Conservation (phyloP, 1,284 basidiomycete species). For the Marasmius oreades region DNA sequence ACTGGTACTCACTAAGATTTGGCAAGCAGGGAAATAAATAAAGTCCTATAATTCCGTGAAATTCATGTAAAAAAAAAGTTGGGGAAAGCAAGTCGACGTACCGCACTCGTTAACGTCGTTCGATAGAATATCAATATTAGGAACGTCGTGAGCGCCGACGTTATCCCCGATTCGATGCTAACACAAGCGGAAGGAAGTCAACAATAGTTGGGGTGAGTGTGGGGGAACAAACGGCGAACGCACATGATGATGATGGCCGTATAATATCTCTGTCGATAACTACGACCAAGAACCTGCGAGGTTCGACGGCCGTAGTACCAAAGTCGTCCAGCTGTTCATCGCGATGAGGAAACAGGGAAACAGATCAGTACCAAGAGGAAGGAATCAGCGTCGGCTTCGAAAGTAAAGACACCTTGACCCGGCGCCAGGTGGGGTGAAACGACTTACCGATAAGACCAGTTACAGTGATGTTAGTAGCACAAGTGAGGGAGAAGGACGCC, state of each 20-base stretch:
- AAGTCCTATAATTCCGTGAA: background rate
- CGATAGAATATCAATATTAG: background rate
- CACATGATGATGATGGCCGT: background rate
- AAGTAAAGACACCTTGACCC: no score
- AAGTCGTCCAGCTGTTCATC: background rate
- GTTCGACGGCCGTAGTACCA: background rate
- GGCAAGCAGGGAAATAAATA: background rate
- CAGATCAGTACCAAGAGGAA: background rate
- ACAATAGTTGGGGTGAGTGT: no score
- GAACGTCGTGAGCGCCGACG: background rate
- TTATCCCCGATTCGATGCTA: background rate
- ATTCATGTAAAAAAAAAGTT: background rate
- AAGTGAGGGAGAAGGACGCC: background rate
- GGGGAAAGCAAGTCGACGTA: background rate
- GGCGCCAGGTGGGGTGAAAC: no score
- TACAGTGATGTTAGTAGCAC: background rate
- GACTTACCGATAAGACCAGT: conserved; percentile 2
- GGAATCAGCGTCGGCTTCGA: no score
- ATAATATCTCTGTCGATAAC: background rate
- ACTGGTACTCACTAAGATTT: conserved; percentile 1
- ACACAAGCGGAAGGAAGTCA: background rate
- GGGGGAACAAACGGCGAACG: background rate
- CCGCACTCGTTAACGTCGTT: background rate
- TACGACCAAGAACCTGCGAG: background rate
- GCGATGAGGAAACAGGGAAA: background rate